Conservation (phyloP, 148 eudicot genomes). For the Beta vulgaris region DNA sequence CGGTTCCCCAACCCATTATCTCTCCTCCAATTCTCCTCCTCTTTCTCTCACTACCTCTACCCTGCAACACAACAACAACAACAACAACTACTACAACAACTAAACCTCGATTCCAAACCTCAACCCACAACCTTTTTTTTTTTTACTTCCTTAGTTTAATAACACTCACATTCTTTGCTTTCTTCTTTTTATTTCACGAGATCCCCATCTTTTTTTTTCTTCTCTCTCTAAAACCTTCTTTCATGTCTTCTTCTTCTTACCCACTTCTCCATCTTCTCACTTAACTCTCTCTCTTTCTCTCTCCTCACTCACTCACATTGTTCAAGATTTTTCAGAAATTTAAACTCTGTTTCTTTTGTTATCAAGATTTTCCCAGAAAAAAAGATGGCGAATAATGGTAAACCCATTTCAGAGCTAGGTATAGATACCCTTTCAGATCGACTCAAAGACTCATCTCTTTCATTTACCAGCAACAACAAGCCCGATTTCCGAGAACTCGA, state of each 20-base stretch:
- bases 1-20: neutral
- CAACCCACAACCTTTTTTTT: neutral
- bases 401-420: constrained; percentile 38
- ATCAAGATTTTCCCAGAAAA: too few relatives aligned
- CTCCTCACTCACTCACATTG: constrained; percentile 13
- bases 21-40: neutral
- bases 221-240: neutral
- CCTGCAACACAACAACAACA: too few relatives aligned
- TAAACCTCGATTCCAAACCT: neutral
- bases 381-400: constrained; percentile 43
- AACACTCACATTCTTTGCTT: constrained; percentile 76
- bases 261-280: constrained; percentile 19
- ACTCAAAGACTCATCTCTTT: constrained; percentile 27
- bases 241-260: constrained; percentile 18
- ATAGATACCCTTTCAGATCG: constrained; percentile 43
- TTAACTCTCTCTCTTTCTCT: constrained; percentile 9
- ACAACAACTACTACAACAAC: too few relatives aligned
- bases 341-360: neutral
- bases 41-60: neutral
- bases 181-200: constrained; percentile 70
- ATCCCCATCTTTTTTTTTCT: constrained; percentile 48
- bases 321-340: neutral
- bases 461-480: constrained; percentile 25
- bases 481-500: constrained; percentile 59
- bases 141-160: constrained; percentile 27